These are phyloP conservation scores for Kwoniella newhampshirensis DNA, from an alignment of 768 basidiomycete genomes.

Conservation along the genomic window DNA sequence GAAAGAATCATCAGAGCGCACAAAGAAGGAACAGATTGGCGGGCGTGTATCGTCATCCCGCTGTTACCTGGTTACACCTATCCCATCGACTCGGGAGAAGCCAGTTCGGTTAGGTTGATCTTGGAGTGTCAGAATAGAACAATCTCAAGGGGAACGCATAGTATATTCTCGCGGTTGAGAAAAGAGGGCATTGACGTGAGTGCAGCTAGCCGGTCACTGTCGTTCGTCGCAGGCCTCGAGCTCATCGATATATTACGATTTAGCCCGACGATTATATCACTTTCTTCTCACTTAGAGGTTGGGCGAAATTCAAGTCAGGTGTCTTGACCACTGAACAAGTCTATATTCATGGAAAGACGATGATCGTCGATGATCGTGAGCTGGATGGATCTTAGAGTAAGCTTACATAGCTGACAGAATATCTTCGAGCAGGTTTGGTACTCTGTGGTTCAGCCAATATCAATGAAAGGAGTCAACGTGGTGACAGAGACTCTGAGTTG, in stretches of 20 bases:
- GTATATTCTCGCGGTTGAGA: conserved; percentile 80
- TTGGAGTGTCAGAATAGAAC: conserved; percentile 91
- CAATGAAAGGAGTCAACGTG: conserved; percentile 92
- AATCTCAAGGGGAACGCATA: conserved; percentile 81
- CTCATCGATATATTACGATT: neutral
- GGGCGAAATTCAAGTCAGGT: conserved; percentile 85
- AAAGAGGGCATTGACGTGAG: conserved; percentile 85
- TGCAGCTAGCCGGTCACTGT: conserved; percentile 3
- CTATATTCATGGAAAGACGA: conserved; percentile 82
- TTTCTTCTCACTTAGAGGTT: conserved; percentile 86
- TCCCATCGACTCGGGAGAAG: conserved; percentile 88
- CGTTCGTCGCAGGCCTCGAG: neutral
- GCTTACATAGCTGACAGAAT: neutral
- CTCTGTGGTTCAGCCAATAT: conserved; percentile 76
- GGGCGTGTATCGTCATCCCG: conserved; percentile 86
- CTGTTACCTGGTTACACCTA: conserved; percentile 89
- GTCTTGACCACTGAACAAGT: conserved; percentile 87
- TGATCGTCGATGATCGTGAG: conserved; percentile 85
- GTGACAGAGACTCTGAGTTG: conserved; percentile 94
- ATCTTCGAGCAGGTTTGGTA: conserved; percentile 34
- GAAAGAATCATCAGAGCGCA: conserved; percentile 86
- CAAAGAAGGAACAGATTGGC: conserved; percentile 74
- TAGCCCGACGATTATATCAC: conserved; percentile 90
- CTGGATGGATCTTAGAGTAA: neutral
- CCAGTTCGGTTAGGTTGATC: conserved; percentile 89